Evolutionary conservation across 352 stramenopile species (phyloP), one percentile per base, ranked within the genome.

Genomic region (Peronospora belbahrii): DNA sequence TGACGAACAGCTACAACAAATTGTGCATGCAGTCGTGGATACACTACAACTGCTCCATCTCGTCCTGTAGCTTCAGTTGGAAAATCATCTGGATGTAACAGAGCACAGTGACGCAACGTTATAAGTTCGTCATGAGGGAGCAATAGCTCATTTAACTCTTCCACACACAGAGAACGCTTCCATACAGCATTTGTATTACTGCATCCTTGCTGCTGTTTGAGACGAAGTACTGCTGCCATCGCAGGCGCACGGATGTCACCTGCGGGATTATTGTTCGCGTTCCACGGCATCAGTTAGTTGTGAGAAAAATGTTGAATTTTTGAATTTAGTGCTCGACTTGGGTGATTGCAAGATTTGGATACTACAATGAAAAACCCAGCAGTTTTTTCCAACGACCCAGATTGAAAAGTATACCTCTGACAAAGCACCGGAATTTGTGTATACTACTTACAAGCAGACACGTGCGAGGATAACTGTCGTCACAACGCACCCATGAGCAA

Each of bases 231-330:
- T 10, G 77, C 65, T 19, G 74, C 62, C 17, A 86, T 77, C 50
- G 75, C 75, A 7, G 80, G 80, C 45, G 79, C 74, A 52, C 80
- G 80, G 53, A 92, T 74, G 50, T 85, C 71, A 28, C 81, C 77
- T 9, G 77, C 77, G 10, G 79, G 81, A 52, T 92, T 92, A 65
- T 89, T 92, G 75, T 78, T 89, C 15, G 81, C 77, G 36, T 83
- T 81, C 80, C 77, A 92, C 40, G 75, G 75, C 81, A 92, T 92
- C n/a, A n/a, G n/a, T n/a, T n/a, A n/a, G n/a, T n/a, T n/a, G n/a
- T n/a, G n/a, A n/a, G n/a, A n/a, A n/a, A n/a, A n/a, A n/a, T n/a
- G n/a, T n/a, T n/a, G n/a, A n/a, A n/a, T n/a, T n/a, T n/a, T n/a
- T n/a, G n/a, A n/a, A n/a, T n/a, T n/a, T n/a, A n/a, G n/a, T n/a